phyloP scores from a whole-genome alignment of 1,284 basidiomycete species.

The Vanrija sp. region DNA sequence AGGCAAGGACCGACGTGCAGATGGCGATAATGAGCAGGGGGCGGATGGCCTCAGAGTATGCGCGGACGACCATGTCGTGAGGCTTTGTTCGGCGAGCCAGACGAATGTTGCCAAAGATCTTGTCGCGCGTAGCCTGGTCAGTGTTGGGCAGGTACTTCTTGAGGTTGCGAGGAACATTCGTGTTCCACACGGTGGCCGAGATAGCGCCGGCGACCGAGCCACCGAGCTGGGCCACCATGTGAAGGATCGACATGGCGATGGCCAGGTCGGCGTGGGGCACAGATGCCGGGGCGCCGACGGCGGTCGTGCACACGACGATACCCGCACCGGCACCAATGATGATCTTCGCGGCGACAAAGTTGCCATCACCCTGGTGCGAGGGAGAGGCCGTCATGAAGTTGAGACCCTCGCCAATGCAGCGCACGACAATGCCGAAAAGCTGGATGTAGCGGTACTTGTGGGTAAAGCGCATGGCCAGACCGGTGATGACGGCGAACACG shows the following conservation, averaged over 20 bases:
- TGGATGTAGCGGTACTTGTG: conserved; percentile 50
- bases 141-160: conserved; percentile 27
- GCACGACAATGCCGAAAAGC: conserved; percentile 29
- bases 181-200: conserved; percentile 39
- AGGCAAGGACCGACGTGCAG: conserved; percentile 23
- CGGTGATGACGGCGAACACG: conserved; percentile 43
- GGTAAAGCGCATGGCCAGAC: conserved; percentile 44
- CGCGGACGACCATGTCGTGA: conserved; percentile 27
- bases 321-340: conserved; percentile 22
- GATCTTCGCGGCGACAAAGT: conserved; percentile 38
- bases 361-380: conserved; percentile 12
- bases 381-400: conserved; percentile 4
- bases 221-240: conserved; percentile 48
- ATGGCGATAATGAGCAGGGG: conserved; percentile 29
- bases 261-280: conserved; percentile 49
- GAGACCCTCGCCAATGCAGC: conserved; percentile 22
- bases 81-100: conserved; percentile 31
- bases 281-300: conserved; percentile 44
- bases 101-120: conserved; percentile 32
- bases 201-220: conserved; percentile 44
- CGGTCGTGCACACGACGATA: conserved; percentile 42
- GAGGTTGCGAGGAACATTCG: conserved; percentile 25
- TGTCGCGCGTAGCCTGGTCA: conserved; percentile 24
- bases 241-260: conserved; percentile 43
- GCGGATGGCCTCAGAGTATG: conserved; percentile 31